Evolutionary conservation across 345 rosid species (phyloP).

Genomic region (Abelmoschus esculentus): DNA sequence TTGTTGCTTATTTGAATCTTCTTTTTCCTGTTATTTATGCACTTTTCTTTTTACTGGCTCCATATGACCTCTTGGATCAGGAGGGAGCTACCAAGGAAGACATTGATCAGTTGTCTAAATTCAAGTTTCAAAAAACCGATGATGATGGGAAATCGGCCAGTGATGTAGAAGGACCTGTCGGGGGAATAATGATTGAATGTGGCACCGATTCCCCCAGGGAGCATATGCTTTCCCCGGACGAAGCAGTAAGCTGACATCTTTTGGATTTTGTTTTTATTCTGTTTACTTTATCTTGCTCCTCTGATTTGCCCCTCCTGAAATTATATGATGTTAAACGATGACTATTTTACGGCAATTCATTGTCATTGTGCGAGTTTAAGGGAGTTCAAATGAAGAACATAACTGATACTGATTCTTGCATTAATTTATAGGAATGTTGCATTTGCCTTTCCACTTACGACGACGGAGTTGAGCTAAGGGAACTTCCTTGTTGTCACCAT

Average conservation of each 20-base stretch:
- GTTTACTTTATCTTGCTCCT: not conserved
- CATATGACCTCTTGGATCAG: constrained; percentile 30
- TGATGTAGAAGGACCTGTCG: constrained; percentile 38
- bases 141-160: constrained; percentile 37
- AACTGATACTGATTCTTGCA: constrained; percentile 7
- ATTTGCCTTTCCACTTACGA: constrained; percentile 83
- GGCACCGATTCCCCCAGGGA: constrained; percentile 64
- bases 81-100: constrained; percentile 95
- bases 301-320: not conserved
- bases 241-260: constrained; percentile 58
- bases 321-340: not conserved
- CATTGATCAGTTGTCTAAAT: constrained; percentile 70
- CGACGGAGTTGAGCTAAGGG: constrained; percentile 83
- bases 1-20: too few relatives aligned
- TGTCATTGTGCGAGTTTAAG: not conserved
- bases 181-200: constrained; percentile 85
- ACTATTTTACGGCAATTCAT: too few relatives aligned
- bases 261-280: not conserved
- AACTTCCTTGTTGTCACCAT: constrained; percentile 93
- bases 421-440: constrained; percentile 75
- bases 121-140: constrained; percentile 47
- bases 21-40: not conserved
- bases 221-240: constrained; percentile 57
- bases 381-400: not conserved
- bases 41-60: not conserved